phyloP scores from a whole-genome alignment of 345 rosid species.

The Brassica napus region DNA sequence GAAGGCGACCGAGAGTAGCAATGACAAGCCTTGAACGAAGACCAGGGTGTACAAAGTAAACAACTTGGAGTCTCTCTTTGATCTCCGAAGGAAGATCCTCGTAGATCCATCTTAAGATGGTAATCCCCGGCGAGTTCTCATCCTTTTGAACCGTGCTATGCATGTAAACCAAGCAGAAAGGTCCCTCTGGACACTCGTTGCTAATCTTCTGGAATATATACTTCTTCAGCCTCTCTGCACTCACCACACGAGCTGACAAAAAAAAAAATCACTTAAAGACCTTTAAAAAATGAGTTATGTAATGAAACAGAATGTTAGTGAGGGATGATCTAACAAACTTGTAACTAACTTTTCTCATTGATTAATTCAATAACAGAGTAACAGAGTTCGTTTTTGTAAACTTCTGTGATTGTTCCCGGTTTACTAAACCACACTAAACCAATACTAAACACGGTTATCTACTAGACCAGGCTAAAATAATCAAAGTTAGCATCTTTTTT shows the following conservation, averaged over 20 bases:
- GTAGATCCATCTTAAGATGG: constrained; percentile 91
- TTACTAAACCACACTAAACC: not conserved
- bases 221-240: constrained; percentile 78
- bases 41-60: constrained; percentile 90
- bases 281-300: not conserved
- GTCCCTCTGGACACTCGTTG: constrained; percentile 77
- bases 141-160: constrained; percentile 84
- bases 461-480: not conserved
- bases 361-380: not conserved
- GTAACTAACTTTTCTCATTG: not conserved
- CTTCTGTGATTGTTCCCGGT: not conserved
- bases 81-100: constrained; percentile 72
- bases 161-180: constrained; percentile 78
- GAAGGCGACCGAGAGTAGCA: constrained; percentile 91
- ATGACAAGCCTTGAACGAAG: constrained; percentile 76
- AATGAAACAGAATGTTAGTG: not conserved
- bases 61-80: constrained; percentile 77
- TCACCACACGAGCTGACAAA: constrained; percentile 75
- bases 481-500: not conserved
- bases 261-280: not conserved
- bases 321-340: not conserved
- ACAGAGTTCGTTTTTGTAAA: not conserved
- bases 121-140: constrained; percentile 79
- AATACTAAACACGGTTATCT: not conserved
- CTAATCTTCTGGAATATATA: constrained; percentile 71